A percentile compares a stretch with the other conserved stretches of the same genome.
Evolutionary conservation across 2,329 filamentous ascomycete species (phyloP).

Genomic region (Colletotrichum magnum): DNA sequence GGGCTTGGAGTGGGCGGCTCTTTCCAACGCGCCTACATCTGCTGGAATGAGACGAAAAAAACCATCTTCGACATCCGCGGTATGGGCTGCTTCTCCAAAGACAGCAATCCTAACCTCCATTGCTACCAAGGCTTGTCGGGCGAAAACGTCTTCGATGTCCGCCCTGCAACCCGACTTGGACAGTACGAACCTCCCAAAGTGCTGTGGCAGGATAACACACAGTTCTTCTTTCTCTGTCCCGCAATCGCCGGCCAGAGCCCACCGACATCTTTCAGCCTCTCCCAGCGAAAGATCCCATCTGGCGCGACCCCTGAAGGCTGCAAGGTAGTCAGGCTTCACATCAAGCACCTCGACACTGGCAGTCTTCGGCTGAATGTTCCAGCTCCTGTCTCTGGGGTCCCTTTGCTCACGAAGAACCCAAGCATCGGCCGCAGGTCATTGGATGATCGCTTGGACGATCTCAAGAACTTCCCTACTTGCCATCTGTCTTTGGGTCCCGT

Average conservation of each 20-base stretch:
- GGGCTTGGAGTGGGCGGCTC: slow-evolving; percentile 10
- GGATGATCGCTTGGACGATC: background rate
- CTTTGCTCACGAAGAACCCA: background rate
- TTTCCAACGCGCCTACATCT: background rate
- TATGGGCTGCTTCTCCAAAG: slow-evolving; percentile 5
- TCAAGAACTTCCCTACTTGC: background rate
- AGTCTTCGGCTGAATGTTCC: background rate
- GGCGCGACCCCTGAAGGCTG: background rate
- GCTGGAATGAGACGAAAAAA: background rate
- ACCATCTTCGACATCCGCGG: slow-evolving; percentile 6
- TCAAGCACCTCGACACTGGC: background rate
- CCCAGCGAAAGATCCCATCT: background rate
- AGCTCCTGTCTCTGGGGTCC: background rate
- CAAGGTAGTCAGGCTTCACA: background rate
- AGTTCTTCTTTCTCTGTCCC: slow-evolving; percentile 15
- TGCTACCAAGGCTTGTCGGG: slow-evolving; percentile 7
- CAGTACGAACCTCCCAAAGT: background rate
- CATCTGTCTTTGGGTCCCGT: background rate
- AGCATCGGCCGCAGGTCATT: background rate
- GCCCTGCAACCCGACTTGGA: background rate
- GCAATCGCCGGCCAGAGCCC: background rate
- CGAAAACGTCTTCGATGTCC: background rate
- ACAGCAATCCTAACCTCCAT: slow-evolving; percentile 6
- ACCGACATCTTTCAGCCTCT: no score
- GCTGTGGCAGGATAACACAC: slow-evolving; percentile 5